These are phyloP conservation scores for Mercurialis annua DNA, from an alignment of 345 rosid species.

Conservation along the genomic window DNA sequence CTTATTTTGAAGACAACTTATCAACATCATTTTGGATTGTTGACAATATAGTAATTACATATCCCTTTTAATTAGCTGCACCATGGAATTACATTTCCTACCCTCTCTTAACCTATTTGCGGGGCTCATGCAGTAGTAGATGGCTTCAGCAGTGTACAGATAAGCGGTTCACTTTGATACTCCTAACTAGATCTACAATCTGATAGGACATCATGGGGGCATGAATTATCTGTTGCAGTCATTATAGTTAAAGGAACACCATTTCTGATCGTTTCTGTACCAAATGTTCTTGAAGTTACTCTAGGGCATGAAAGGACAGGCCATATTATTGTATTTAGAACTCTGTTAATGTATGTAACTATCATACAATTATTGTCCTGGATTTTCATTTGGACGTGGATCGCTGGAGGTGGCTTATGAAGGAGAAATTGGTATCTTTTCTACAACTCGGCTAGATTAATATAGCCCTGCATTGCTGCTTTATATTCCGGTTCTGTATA, in stretches of 20 bases:
- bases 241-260: neutral
- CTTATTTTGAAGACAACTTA: neutral
- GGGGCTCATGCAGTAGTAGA: conserved; percentile 2
- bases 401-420: neutral
- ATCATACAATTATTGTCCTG: neutral
- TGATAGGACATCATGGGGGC: neutral
- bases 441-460: neutral
- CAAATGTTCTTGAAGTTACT: conserved; percentile 11
- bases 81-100: too few relatives aligned
- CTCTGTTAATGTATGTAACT: neutral
- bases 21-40: conserved; percentile 3
- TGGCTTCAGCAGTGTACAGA: neutral
- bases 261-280: neutral
- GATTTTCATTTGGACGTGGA: neutral
- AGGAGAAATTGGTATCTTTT: neutral
- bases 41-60: too few relatives aligned
- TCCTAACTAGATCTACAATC: neutral
- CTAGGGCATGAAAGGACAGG: neutral
- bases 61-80: too few relatives aligned
- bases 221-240: neutral
- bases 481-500: neutral
- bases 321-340: neutral
- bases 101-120: conserved; percentile 7
- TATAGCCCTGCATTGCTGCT: neutral
- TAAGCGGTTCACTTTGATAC: neutral